Conservation (phyloP, 345 rosid species). For the Raphanus sativus region DNA sequence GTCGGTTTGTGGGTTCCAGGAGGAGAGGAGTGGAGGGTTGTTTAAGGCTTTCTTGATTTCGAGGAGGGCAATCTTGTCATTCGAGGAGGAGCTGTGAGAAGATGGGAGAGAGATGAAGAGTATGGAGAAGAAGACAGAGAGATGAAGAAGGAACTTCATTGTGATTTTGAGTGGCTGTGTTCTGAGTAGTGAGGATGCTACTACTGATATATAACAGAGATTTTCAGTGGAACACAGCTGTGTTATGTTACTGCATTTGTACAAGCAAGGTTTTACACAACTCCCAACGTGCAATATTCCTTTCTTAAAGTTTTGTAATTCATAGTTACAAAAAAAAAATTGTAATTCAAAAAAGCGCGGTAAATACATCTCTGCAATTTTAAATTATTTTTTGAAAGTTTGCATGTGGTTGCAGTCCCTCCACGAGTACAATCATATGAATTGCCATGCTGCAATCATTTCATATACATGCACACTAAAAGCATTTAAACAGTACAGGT, state of each 20-base stretch:
- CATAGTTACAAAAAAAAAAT: background rate
- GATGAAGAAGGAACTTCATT: conserved; percentile 28
- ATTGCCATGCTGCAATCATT: background rate
- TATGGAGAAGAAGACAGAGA: conserved; percentile 23
- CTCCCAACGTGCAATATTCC: background rate
- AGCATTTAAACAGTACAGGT: background rate
- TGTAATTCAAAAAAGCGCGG: background rate
- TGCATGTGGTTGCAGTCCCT: background rate
- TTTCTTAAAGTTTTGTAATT: background rate
- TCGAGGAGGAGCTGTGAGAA: conserved; percentile 45
- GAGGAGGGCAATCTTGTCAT: conserved; percentile 64
- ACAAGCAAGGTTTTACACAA: background rate
- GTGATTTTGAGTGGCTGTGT: background rate
- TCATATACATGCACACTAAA: background rate
- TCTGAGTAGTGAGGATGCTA: background rate
- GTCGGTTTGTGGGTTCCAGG: conserved; percentile 65
- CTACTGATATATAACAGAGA: conserved; percentile 10
- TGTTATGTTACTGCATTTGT: conserved; percentile 11
- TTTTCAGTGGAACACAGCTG: conserved; percentile 29
- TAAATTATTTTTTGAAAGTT: background rate
- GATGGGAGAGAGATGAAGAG: conserved; percentile 36
- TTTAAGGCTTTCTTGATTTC: conserved; percentile 55
- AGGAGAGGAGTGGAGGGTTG: conserved; percentile 67
- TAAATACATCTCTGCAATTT: background rate
- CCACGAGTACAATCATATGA: background rate